Conservation (phyloP, 2,329 filamentous ascomycete species). For the Phaeosphaeria sp. region DNA sequence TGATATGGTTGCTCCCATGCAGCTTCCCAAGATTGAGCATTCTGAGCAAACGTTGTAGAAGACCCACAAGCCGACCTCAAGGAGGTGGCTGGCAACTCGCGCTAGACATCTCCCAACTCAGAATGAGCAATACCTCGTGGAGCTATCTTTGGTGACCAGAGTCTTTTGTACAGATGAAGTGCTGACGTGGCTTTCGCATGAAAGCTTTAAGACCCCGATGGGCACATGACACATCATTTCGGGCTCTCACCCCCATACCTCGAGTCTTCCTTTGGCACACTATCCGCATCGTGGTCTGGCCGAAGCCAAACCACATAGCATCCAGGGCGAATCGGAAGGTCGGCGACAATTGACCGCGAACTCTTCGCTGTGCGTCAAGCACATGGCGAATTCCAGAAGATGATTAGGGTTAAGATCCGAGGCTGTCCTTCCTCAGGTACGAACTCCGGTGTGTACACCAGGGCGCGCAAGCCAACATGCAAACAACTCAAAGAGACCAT, state of each 20-base stretch:
- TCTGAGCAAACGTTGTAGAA: slow-evolving; percentile 36
- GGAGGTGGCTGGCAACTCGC: slow-evolving; percentile 60
- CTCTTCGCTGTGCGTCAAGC: slow-evolving; percentile 55
- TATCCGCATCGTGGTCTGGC: slow-evolving; percentile 23
- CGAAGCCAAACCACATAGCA: slow-evolving; percentile 26
- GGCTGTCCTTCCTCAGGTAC: slow-evolving; percentile 64
- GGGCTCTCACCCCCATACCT: slow-evolving; percentile 54
- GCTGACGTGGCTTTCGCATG: slow-evolving; percentile 78
- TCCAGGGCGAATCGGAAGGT: slow-evolving; percentile 66
- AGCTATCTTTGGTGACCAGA: slow-evolving; percentile 69
- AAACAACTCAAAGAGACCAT: slow-evolving; percentile 61
- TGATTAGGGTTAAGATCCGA: slow-evolving; percentile 99
- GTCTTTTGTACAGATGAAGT: slow-evolving; percentile 73
- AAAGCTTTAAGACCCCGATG: slow-evolving; percentile 73
- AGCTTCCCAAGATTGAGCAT: slow-evolving; percentile 12
- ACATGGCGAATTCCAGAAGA: slow-evolving; percentile 68
- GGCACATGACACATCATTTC: slow-evolving; percentile 75
- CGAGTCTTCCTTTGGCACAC: slow-evolving; percentile 50
- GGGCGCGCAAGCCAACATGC: slow-evolving; percentile 45
- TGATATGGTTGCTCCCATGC: slow-evolving; percentile 44
- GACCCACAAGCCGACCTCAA: slow-evolving; percentile 61
- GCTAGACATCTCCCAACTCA: slow-evolving; percentile 56
- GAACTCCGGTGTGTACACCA: slow-evolving; percentile 38
- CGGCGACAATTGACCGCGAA: slow-evolving; percentile 65
- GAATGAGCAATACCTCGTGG: slow-evolving; percentile 49